Evolutionary conservation across 371 early-diverging fungal genomes (phyloP).

Genomic region (Rhizopus delemar): DNA sequence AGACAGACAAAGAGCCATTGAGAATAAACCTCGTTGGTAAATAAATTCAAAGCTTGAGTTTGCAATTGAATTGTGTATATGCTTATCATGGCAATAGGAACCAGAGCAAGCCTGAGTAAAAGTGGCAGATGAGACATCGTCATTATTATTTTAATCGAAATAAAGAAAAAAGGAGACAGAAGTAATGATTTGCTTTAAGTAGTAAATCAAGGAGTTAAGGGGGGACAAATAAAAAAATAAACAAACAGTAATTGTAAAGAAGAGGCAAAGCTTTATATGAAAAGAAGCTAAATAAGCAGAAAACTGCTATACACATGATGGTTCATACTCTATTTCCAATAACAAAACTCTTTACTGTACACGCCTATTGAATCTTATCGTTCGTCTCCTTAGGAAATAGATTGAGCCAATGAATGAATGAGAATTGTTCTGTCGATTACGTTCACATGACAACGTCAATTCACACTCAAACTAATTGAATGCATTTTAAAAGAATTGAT

Average conservation of each 20-base stretch:
- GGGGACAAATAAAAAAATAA: neutral
- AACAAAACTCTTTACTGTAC: neutral
- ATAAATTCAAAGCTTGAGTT: neutral
- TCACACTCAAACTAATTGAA: no score
- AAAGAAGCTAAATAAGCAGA: no score
- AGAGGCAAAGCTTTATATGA: neutral
- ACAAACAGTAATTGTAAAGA: neutral
- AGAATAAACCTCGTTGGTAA: conserved; percentile 7
- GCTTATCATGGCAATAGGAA: conserved; percentile 12
- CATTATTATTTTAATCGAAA: neutral
- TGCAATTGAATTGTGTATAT: conserved; percentile 15
- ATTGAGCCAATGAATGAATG: no score
- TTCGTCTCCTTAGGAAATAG: no score
- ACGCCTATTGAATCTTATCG: neutral
- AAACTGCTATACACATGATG: no score
- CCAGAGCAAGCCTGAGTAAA: conserved; percentile 9
- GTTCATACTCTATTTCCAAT: neutral
- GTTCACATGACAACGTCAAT: no score
- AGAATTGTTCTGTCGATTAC: no score
- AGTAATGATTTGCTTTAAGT: neutral
- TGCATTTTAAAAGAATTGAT: no score
- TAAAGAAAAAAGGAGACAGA: neutral
- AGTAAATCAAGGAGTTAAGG: neutral
- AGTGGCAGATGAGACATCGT: conserved; percentile 8
- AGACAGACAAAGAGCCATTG: conserved; percentile 25